Conservation (phyloP, 352 stramenopile species). For the Phytophthora megakarya region DNA sequence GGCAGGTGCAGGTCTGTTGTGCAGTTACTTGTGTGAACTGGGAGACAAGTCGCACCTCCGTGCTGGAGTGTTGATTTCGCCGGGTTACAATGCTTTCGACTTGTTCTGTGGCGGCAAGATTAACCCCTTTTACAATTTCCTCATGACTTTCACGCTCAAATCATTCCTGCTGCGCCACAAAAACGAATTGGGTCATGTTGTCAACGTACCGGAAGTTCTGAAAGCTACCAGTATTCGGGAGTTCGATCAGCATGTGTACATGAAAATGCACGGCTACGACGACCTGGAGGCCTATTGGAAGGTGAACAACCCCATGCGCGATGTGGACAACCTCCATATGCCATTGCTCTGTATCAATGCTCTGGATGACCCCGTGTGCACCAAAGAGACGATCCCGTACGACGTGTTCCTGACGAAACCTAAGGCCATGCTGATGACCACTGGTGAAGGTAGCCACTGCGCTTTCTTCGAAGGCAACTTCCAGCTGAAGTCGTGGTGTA, state of each 20-base stretch:
- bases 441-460: conserved; percentile 69
- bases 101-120: conserved; percentile 75
- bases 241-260: conserved; percentile 82
- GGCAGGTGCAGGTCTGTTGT: conserved; percentile 68
- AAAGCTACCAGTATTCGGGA: conserved; percentile 59
- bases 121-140: conserved; percentile 72
- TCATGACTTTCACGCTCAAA: conserved; percentile 82
- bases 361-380: conserved; percentile 79
- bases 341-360: conserved; percentile 79
- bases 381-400: conserved; percentile 74
- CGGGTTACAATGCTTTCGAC: conserved; percentile 76
- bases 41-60: conserved; percentile 54
- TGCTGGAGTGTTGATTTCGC: conserved; percentile 72
- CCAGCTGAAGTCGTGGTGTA: conserved; percentile 68
- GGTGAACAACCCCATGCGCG: conserved; percentile 79
- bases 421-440: conserved; percentile 59
- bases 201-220: conserved; percentile 57
- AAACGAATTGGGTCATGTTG: conserved; percentile 42
- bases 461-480: conserved; percentile 75
- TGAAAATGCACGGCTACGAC: conserved; percentile 77
- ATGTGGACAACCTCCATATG: conserved; percentile 54
- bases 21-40: conserved; percentile 74
- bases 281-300: conserved; percentile 72
- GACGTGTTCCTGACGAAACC: conserved; percentile 56
- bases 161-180: conserved; percentile 63